Evolutionary conservation across 1,284 basidiomycete species (phyloP), one percentile per base, ranked within the genome.

Genomic region (Malassezia obtusa): DNA sequence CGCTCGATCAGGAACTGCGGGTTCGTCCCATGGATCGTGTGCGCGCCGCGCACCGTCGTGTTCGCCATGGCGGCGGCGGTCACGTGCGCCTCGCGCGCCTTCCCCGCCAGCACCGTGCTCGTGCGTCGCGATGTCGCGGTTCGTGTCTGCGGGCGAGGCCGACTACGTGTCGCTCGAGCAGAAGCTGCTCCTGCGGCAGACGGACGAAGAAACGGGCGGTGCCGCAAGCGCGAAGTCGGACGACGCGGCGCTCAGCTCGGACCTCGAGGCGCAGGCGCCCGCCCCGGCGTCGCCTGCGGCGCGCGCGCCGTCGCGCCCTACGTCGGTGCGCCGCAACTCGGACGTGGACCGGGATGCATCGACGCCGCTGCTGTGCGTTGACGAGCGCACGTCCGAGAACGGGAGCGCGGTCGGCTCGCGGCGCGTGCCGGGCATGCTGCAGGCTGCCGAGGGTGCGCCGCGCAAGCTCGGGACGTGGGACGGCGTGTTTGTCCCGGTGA

Each of bases 1-100:
- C 90, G 94, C 79, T 98, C 94, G 43, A 99, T 86, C 72, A 99
- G 79, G 76, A 84, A 90, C 88, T 96, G 73, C 21, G 56, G 60
- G 22, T 91, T 92, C 65, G 89, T 87, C 43, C 94, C 92, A 71
- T 96, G 92, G 63, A 98, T 86, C 26, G 85, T 81, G 38, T 80
- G 77, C 25, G 89, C 88, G 22, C 85, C 86, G 49, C 80, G 80
- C 60, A 87, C 80, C 21, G 89, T 94, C 24, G 87, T 89, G 73
- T 94, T 94, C 43, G 89, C 89, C 89, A 74, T 70, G 24, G 30
- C 35, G 32, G 9, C 31, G 21, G 6, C 14, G 4, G 15, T 46
- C 45, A 46, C 45, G 45, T 46, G 45, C 19, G 12, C 25, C 9
- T 7, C n/a, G 22, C n/a, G n/a, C n/a, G 33, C 17, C n/a, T 14